phyloP scores from a whole-genome alignment of 208 protist species.

The Acanthamoeba sp. region DNA sequence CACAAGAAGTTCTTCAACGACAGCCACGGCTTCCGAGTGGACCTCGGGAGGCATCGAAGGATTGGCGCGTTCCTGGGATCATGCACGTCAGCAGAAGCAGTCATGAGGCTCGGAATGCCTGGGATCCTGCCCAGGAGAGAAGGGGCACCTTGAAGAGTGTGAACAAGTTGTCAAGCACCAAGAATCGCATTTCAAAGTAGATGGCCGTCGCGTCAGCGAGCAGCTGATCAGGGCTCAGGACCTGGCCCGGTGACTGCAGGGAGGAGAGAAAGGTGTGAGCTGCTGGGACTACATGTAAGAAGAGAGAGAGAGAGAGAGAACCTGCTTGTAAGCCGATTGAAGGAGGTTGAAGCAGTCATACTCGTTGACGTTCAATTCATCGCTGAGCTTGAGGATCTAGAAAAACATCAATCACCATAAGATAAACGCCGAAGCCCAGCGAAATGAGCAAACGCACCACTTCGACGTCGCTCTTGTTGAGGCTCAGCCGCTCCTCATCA shows the following conservation, averaged over 20 bases:
- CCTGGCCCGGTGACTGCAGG: neutral
- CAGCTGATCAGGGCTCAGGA: neutral
- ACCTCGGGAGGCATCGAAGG: neutral
- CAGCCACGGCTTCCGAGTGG: neutral
- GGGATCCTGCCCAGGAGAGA: neutral
- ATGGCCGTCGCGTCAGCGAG: neutral
- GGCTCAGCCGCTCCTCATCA: neutral
- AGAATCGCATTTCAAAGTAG: neutral
- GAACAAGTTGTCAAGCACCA: neutral
- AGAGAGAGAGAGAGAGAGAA: neutral
- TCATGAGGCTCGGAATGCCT: too few species aligned
- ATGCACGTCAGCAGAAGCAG: neutral
- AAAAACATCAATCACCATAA: neutral
- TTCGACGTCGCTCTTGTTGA: conserved; percentile 1
- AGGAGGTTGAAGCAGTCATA: conserved; percentile 16
- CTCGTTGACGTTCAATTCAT: conserved; percentile 52
- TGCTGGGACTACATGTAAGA: too few species aligned
- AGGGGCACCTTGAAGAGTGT: conserved; percentile 4
- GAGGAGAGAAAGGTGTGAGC: neutral
- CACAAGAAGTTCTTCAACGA: neutral
- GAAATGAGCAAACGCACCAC: neutral
- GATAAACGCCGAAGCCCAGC: neutral
- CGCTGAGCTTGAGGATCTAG: conserved; percentile 50
- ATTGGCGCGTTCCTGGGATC: neutral
- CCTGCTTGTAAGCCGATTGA: neutral